A percentile compares a stretch with the other conserved stretches of the same genome.
These are phyloP conservation scores for Graphiopsis chlorocephala DNA, from an alignment of 2,329 filamentous ascomycete genomes.

Conservation along the genomic window DNA sequence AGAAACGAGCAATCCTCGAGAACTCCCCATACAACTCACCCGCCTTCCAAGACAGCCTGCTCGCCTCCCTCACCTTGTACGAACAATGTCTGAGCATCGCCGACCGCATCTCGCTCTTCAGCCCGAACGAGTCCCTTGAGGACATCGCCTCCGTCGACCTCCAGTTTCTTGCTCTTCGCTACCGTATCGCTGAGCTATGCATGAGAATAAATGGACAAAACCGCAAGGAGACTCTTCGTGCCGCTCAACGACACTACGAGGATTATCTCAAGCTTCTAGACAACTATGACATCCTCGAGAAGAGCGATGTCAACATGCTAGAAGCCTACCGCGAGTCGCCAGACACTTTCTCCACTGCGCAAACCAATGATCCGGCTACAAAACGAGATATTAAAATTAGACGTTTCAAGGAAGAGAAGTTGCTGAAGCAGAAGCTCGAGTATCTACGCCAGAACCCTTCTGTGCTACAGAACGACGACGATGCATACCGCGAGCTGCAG, in stretches of 20 bases:
- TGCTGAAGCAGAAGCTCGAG: constrained; percentile 78
- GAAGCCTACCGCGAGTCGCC: constrained; percentile 71
- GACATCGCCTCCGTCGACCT: constrained; percentile 83
- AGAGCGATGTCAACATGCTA: constrained; percentile 65
- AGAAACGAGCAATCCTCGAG: constrained; percentile 57
- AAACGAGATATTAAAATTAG: constrained; percentile 81
- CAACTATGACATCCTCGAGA: constrained; percentile 69
- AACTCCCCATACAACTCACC: constrained; percentile 63
- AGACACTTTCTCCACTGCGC: constrained; percentile 68
- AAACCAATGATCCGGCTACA: constrained; percentile 63
- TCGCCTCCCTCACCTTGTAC: constrained; percentile 66
- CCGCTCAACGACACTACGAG: constrained; percentile 71
- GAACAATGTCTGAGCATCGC: constrained; percentile 69
- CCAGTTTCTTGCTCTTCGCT: constrained; percentile 76
- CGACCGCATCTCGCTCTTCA: constrained; percentile 76
- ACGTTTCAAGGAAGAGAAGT: constrained; percentile 80
- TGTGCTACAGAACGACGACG: constrained; percentile 72
- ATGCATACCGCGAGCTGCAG: constrained; percentile 74
- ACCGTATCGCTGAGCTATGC: constrained; percentile 74
- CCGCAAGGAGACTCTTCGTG: constrained; percentile 61
- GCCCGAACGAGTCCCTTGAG: constrained; percentile 82
- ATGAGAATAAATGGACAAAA: constrained; percentile 60
- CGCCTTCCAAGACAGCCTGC: constrained; percentile 66
- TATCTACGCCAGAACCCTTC: constrained; percentile 59
- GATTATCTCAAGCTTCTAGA: constrained; percentile 74